Evolutionary conservation across 1,284 basidiomycete genomes (phyloP).

Genomic region (Microbotryum saponariae): DNA sequence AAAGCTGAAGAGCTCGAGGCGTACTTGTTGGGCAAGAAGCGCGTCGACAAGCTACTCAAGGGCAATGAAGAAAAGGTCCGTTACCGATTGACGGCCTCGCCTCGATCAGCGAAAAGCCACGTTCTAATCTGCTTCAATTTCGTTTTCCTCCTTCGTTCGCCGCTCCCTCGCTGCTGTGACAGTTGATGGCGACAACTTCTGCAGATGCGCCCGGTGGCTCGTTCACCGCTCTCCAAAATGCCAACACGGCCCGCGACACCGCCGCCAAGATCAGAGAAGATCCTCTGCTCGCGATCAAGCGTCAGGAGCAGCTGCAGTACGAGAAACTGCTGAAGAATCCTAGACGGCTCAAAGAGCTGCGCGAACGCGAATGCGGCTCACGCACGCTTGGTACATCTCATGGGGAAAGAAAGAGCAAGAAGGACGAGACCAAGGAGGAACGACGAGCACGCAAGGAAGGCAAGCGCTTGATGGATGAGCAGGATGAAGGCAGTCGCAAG

Average conservation of each 20-base stretch:
- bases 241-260: constrained; percentile 80
- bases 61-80: constrained; percentile 63
- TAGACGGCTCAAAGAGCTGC: constrained; percentile 72
- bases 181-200: constrained; percentile 15
- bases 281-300: constrained; percentile 90
- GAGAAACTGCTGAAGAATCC: constrained; percentile 86
- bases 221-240: constrained; percentile 86
- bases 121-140: constrained; percentile 45
- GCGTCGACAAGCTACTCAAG: constrained; percentile 89
- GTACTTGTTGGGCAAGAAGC: constrained; percentile 94
- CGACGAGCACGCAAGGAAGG: constrained; percentile 51
- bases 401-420: constrained; percentile 55
- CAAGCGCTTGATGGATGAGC: constrained; percentile 46
- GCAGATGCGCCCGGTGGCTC: constrained; percentile 9
- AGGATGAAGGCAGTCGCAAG: constrained; percentile 37
- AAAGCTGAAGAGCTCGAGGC: constrained; percentile 90
- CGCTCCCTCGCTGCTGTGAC: neutral
- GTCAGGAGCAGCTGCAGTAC: constrained; percentile 90
- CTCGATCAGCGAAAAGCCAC: neutral
- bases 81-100: neutral
- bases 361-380: constrained; percentile 52
- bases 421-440: constrained; percentile 57
- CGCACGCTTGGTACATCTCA: constrained; percentile 52
- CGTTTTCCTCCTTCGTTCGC: neutral
- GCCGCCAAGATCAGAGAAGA: constrained; percentile 93